Conservation (phyloP, 805 yeast genomes). For the Starmerella kuoi region DNA sequence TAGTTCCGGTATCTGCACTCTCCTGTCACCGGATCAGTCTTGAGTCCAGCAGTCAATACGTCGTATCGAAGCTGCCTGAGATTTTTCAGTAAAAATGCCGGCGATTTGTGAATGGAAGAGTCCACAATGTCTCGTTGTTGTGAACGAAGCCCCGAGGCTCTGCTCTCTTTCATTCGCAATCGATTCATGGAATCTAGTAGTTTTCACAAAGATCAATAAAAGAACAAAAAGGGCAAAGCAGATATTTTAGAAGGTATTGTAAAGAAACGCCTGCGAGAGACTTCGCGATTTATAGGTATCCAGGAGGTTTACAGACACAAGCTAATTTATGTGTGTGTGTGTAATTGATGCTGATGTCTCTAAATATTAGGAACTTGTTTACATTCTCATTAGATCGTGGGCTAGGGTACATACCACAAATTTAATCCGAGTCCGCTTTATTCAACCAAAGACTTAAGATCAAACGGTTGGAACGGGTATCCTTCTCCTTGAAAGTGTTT, state of each 20-base stretch:
- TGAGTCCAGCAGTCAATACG: constrained; percentile 38
- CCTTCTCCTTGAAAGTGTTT: constrained; percentile 98
- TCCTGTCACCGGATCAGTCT: constrained; percentile 18
- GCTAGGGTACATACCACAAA: no score
- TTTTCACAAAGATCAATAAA: no score
- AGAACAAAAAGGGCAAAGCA: neutral
- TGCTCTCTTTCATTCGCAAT: constrained; percentile 10
- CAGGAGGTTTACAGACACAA: neutral
- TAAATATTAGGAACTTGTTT: no score
- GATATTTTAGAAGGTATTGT: no score
- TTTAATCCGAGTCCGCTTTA: no score
- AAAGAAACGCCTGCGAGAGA: no score
- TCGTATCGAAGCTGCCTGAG: constrained; percentile 43
- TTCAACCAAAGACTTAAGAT: constrained; percentile 33
- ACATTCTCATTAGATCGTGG: no score
- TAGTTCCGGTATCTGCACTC: constrained; percentile 57
- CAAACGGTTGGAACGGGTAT: constrained; percentile 71
- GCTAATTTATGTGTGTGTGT: neutral
- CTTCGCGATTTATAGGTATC: no score
- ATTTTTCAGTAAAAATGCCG: constrained; percentile 37
- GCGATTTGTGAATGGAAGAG: constrained; percentile 31
- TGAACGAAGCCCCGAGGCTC: constrained; percentile 1
- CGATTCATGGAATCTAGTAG: constrained; percentile 2
- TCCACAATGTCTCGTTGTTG: constrained; percentile 38
- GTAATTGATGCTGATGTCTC: neutral